phyloP scores from a whole-genome alignment of 768 basidiomycete genomes.

The Pleurotus tuber-regium region DNA sequence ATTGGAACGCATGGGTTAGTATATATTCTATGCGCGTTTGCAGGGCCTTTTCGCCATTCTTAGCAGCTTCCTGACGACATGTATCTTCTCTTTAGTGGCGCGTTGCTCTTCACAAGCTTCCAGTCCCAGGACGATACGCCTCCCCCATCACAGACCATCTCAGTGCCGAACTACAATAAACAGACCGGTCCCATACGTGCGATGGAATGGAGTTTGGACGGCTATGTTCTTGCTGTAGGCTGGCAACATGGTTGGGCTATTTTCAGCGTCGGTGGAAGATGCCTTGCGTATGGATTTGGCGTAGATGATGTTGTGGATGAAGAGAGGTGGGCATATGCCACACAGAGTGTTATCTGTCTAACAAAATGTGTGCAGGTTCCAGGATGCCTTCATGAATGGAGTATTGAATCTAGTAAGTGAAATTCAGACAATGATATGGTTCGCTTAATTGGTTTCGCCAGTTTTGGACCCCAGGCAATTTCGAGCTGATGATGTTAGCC shows the following conservation, averaged over 20 bases:
- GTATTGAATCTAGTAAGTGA: constrained; percentile 64
- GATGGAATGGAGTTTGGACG: constrained; percentile 94
- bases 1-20: constrained; percentile 72
- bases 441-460: constrained; percentile 25
- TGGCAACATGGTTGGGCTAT: constrained; percentile 91
- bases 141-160: constrained; percentile 59
- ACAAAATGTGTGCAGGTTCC: constrained; percentile 41
- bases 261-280: constrained; percentile 86
- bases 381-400: constrained; percentile 86
- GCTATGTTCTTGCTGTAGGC: constrained; percentile 90
- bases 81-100: constrained; percentile 45
- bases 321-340: constrained; percentile 36
- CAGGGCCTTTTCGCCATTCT: background rate
- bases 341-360: constrained; percentile 8
- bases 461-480: constrained; percentile 96
- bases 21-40: constrained; percentile 3
- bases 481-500: constrained; percentile 80
- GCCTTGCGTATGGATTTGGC: constrained; percentile 76
- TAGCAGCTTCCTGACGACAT: background rate
- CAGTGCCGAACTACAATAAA: constrained; percentile 60
- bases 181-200: constrained; percentile 60
- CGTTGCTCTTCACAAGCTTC: constrained; percentile 64
- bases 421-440: background rate
- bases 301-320: constrained; percentile 61
- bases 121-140: constrained; percentile 58